Evolutionary conservation across 106 monocot genomes (phyloP), one percentile per base, ranked within the genome.

Genomic region (Hemerocallis citrina): DNA sequence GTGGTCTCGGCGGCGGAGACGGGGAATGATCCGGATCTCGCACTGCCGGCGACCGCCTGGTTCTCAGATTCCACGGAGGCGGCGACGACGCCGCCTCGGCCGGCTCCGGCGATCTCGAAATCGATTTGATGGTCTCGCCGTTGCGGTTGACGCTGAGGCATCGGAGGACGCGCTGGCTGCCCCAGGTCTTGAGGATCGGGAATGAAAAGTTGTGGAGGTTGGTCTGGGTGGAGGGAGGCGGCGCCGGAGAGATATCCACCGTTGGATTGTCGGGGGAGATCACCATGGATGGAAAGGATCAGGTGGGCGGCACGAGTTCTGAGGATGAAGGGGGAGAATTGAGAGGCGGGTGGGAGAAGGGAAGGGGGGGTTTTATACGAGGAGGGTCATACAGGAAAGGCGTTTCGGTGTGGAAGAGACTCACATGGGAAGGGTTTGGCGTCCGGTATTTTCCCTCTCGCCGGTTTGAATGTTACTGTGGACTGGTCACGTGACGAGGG

Each of bases 61-160:
- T 51, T 31, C 86, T 72, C 25, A 73, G 62, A 39, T 79, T 87
- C 72, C 75, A 82, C 3, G 86, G 78, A n/a, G n/a, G n/a, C n/a
- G n/a, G n/a, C n/a, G n/a, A n/a, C n/a, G n/a, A n/a, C 31, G 48
- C n/a, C n/a, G n/a, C n/a, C n/a, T n/a, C n/a, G n/a, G n/a, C n/a
- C n/a, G n/a, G n/a, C n/a, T n/a, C n/a, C n/a, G n/a, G n/a, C n/a
- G n/a, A n/a, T n/a, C n/a, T n/a, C n/a, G n/a, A n/a, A n/a, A n/a
- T n/a, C 45, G 64, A 62, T 56, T 11, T 55, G 33, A 57, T 62
- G 31, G 31, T 21, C 57, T 63, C 75, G 10, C 66, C 68, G 22
- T 61, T 61, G 61, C 74, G 34, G 59, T 65, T 61, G 55, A 66
- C 48, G 48, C 52, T 72, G 21, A 35, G 34, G 73, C 72, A 73